phyloP scores from a whole-genome alignment of 1,139 yeast species.

The Blastobotrys indianensis region DNA sequence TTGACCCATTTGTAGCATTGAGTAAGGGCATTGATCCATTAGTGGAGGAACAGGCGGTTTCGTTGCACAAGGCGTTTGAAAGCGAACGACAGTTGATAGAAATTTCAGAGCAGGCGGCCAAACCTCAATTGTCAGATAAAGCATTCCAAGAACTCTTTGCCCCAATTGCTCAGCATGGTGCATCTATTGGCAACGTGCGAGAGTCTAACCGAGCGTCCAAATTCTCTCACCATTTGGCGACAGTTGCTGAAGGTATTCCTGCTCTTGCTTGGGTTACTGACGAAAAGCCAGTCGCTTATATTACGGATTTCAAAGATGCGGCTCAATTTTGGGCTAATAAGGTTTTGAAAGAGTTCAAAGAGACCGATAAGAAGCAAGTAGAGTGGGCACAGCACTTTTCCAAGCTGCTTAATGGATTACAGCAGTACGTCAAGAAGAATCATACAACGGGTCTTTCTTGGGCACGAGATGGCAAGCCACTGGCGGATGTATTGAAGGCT shows the following conservation, averaged over 20 bases:
- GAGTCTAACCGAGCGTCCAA: slow-evolving; percentile 68
- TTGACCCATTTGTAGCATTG: slow-evolving; percentile 54
- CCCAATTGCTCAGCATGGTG: slow-evolving; percentile 63
- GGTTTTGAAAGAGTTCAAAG: slow-evolving; percentile 76
- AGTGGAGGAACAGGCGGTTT: slow-evolving; percentile 55
- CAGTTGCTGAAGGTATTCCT: slow-evolving; percentile 85
- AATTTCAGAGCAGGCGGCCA: slow-evolving; percentile 54
- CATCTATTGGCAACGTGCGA: slow-evolving; percentile 54
- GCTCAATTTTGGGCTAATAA: slow-evolving; percentile 94
- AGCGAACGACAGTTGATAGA: slow-evolving; percentile 54
- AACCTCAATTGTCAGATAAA: slow-evolving; percentile 47
- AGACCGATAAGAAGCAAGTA: slow-evolving; percentile 56
- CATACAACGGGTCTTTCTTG: slow-evolving; percentile 82
- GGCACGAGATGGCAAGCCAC: slow-evolving; percentile 49
- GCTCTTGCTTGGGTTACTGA: slow-evolving; percentile 87
- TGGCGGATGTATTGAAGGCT: slow-evolving; percentile 32
- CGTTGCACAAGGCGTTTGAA: slow-evolving; percentile 53
- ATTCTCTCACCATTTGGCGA: slow-evolving; percentile 64
- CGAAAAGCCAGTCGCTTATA: slow-evolving; percentile 59
- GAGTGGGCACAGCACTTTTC: slow-evolving; percentile 75
- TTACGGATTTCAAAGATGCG: slow-evolving; percentile 82
- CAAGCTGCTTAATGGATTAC: slow-evolving; percentile 61
- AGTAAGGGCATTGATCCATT: slow-evolving; percentile 59
- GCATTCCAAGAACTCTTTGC: slow-evolving; percentile 49
- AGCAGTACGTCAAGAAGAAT: slow-evolving; percentile 63